A percentile compares a stretch with the other conserved stretches of the same genome.
Evolutionary conservation across 2,329 filamentous ascomycete genomes (phyloP).

Genomic region (Cercospora beticola): DNA sequence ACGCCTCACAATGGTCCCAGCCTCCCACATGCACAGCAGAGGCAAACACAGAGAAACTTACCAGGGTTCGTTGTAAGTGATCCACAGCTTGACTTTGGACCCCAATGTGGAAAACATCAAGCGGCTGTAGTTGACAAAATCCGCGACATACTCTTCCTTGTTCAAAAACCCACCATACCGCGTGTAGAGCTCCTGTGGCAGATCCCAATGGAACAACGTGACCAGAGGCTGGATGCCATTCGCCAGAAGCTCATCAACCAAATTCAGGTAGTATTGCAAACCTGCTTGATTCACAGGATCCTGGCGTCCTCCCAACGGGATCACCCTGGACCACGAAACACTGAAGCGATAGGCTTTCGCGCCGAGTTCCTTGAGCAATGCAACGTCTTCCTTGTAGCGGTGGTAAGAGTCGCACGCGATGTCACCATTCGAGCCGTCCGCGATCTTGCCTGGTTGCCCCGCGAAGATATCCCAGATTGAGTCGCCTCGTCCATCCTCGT

Average conservation of each 20-base stretch:
- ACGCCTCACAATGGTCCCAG: neutral
- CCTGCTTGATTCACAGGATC: slow-evolving; percentile 79
- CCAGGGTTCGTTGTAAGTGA: slow-evolving; percentile 58
- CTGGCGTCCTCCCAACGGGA: slow-evolving; percentile 78
- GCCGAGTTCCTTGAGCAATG: slow-evolving; percentile 70
- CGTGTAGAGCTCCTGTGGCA: slow-evolving; percentile 74
- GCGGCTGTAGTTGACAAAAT: slow-evolving; percentile 77
- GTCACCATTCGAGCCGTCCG: slow-evolving; percentile 70
- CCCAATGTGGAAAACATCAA: slow-evolving; percentile 71
- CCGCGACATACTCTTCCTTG: slow-evolving; percentile 76
- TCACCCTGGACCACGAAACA: slow-evolving; percentile 78
- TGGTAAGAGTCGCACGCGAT: slow-evolving; percentile 87
- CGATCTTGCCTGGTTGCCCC: slow-evolving; percentile 76
- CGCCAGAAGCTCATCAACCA: slow-evolving; percentile 73
- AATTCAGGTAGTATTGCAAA: slow-evolving; percentile 73
- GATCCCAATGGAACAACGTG: slow-evolving; percentile 86
- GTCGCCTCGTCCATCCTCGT: slow-evolving; percentile 74
- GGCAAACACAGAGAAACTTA: neutral
- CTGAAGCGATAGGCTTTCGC: slow-evolving; percentile 81
- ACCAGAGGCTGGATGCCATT: slow-evolving; percentile 78
- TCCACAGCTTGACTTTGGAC: slow-evolving; percentile 77
- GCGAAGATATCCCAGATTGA: slow-evolving; percentile 94
- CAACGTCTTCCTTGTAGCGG: slow-evolving; percentile 73
- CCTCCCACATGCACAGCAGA: neutral
- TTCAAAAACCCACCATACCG: slow-evolving; percentile 80